phyloP scores from a whole-genome alignment of 2,329 filamentous ascomycete species.

The Colletotrichum phormii region DNA sequence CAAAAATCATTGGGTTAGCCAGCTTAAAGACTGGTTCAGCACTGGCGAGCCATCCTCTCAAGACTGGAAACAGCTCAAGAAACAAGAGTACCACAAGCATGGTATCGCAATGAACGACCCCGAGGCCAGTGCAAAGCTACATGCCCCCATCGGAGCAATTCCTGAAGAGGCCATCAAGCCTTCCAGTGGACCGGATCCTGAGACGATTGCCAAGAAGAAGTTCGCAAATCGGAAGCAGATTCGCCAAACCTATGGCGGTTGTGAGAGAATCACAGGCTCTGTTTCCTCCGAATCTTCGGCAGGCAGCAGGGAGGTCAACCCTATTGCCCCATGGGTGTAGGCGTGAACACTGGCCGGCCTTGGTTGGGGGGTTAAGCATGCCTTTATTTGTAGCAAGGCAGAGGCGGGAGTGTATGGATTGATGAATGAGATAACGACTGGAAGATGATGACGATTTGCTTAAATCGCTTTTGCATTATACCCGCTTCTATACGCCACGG shows the following conservation, averaged over 20 bases:
- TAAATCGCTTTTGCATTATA: constrained; percentile 26
- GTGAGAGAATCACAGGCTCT: constrained; percentile 45
- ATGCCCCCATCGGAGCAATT: constrained; percentile 57
- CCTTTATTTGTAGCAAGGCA: neutral
- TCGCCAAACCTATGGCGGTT: constrained; percentile 42
- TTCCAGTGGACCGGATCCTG: constrained; percentile 57
- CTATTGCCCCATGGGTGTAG: constrained; percentile 48
- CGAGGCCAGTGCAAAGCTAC: constrained; percentile 57
- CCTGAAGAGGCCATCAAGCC: constrained; percentile 60
- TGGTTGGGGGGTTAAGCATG: neutral
- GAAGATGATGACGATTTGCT: constrained; percentile 10
- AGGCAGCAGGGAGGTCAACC: constrained; percentile 46
- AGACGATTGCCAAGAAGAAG: constrained; percentile 54
- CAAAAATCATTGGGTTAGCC: constrained; percentile 52
- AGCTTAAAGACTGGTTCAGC: constrained; percentile 61
- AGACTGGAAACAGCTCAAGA: constrained; percentile 60
- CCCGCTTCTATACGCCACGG: constrained; percentile 10
- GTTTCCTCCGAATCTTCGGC: constrained; percentile 51
- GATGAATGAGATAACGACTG: neutral
- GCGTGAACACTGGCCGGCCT: neutral
- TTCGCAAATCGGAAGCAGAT: constrained; percentile 46
- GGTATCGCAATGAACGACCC: constrained; percentile 58
- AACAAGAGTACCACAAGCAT: constrained; percentile 54
- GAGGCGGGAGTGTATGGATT: neutral
- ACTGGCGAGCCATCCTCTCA: constrained; percentile 62